Evolutionary conservation across 1,284 basidiomycete species (phyloP).

Genomic region (Xerocomus nothofagi): DNA sequence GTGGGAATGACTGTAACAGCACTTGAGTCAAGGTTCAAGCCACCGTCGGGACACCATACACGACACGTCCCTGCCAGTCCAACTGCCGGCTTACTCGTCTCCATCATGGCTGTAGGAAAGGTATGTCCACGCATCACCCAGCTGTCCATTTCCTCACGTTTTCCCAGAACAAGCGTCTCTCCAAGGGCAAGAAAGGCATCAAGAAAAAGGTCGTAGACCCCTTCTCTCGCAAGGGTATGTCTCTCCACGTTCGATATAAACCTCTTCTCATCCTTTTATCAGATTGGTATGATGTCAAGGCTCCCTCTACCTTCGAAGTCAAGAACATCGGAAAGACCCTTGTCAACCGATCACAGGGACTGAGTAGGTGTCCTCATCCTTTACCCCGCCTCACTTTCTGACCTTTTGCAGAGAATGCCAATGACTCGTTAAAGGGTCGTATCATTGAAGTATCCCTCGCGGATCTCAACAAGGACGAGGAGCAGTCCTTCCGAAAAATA

Average conservation of each 20-base stretch:
- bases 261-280: slow-evolving; percentile 8
- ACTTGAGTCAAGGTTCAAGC: slow-evolving; percentile 45
- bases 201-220: slow-evolving; percentile 99
- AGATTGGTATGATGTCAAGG: slow-evolving; percentile 99
- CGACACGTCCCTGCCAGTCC: slow-evolving; percentile 48
- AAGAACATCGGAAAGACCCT: slow-evolving; percentile 98
- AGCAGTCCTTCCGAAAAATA: slow-evolving; percentile 99
- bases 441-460: slow-evolving; percentile 96
- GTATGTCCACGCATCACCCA: slow-evolving; percentile 39
- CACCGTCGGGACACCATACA: slow-evolving; percentile 28
- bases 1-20: slow-evolving; percentile 52
- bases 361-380: slow-evolving; percentile 67
- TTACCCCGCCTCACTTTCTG: slow-evolving; percentile 16
- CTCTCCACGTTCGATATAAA: slow-evolving; percentile 1
- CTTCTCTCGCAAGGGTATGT: slow-evolving; percentile 95
- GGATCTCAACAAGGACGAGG: slow-evolving; percentile 99
- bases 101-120: slow-evolving; percentile 91
- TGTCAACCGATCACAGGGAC: slow-evolving; percentile 96
- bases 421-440: slow-evolving; percentile 97
- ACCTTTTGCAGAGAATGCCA: slow-evolving; percentile 82
- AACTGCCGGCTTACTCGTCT: slow-evolving; percentile 47
- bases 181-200: slow-evolving; percentile 99
- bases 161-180: slow-evolving; percentile 90
- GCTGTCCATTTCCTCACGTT: slow-evolving; percentile 7
- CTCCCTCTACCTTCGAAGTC: slow-evolving; percentile 97